phyloP scores from a whole-genome alignment of 495 filamentous ascomycete species.

The Letharia columbiana region DNA sequence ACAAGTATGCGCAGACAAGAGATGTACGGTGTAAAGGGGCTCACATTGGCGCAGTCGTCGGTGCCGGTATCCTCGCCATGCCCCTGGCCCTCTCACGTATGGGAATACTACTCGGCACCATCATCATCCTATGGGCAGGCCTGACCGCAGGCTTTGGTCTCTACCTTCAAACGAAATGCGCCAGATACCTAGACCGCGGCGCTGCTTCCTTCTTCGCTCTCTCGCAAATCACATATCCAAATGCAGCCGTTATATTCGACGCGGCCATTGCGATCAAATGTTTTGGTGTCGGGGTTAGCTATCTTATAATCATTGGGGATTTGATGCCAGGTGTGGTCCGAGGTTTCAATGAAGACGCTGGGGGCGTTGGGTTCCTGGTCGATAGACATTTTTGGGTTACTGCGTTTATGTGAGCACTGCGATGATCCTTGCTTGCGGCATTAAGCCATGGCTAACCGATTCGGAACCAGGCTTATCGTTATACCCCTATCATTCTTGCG shows the following conservation, averaged over 20 bases:
- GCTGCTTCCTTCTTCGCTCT: constrained; percentile 79
- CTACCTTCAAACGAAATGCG: constrained; percentile 87
- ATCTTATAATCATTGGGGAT: constrained; percentile 97
- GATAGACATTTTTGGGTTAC: constrained; percentile 97
- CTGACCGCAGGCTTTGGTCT: constrained; percentile 83
- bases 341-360: constrained; percentile 58
- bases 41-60: constrained; percentile 57
- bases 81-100: constrained; percentile 87
- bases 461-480: constrained; percentile 62
- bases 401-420: constrained; percentile 69
- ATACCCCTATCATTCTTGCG: constrained; percentile 90
- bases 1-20: constrained; percentile 51
- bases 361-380: constrained; percentile 59
- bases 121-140: constrained; percentile 87
- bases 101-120: constrained; percentile 69
- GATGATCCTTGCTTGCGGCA: neutral
- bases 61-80: constrained; percentile 91
- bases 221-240: constrained; percentile 92
- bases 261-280: constrained; percentile 95
- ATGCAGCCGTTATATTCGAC: constrained; percentile 92
- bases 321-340: constrained; percentile 90
- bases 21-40: neutral
- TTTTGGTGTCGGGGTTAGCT: constrained; percentile 92
- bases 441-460: constrained; percentile 16
- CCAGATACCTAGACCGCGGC: constrained; percentile 83